Conservation (phyloP, 2,329 filamentous ascomycete species). For the Akanthomyces muscarius region DNA sequence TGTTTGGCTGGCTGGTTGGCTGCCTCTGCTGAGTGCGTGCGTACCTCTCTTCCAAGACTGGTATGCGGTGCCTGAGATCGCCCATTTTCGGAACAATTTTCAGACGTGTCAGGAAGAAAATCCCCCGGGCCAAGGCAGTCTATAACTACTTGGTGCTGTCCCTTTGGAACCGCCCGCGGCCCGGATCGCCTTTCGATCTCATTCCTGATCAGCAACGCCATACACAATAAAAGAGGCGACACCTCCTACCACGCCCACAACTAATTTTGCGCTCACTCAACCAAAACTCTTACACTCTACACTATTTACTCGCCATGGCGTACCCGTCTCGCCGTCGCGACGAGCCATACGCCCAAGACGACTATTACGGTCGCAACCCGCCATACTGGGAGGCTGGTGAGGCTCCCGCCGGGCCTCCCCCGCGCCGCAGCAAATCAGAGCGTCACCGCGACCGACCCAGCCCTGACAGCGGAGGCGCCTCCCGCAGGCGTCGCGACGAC, state of each 20-base stretch:
- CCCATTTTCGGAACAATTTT: background rate
- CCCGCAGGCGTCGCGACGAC: constrained; percentile 8
- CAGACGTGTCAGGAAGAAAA: background rate
- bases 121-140: background rate
- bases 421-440: constrained; percentile 25
- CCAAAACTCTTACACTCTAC: background rate
- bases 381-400: constrained; percentile 16
- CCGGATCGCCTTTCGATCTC: constrained; percentile 2
- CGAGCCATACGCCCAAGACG: constrained; percentile 23
- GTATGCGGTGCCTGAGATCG: background rate
- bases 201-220: background rate
- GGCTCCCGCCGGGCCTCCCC: constrained; percentile 15
- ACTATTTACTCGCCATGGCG: constrained; percentile 23
- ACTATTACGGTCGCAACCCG: constrained; percentile 22
- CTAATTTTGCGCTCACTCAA: background rate
- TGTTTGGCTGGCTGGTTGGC: background rate
- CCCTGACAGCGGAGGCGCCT: constrained; percentile 17
- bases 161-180: background rate
- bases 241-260: background rate
- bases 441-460: constrained; percentile 20
- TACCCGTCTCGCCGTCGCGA: constrained; percentile 24
- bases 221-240: background rate
- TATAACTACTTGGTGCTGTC: constrained; percentile 3
- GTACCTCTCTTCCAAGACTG: too few species aligned
- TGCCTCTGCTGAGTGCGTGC: background rate